Evolutionary conservation across 129 eudicot species (phyloP).

Genomic region (Sambucus nigra): DNA sequence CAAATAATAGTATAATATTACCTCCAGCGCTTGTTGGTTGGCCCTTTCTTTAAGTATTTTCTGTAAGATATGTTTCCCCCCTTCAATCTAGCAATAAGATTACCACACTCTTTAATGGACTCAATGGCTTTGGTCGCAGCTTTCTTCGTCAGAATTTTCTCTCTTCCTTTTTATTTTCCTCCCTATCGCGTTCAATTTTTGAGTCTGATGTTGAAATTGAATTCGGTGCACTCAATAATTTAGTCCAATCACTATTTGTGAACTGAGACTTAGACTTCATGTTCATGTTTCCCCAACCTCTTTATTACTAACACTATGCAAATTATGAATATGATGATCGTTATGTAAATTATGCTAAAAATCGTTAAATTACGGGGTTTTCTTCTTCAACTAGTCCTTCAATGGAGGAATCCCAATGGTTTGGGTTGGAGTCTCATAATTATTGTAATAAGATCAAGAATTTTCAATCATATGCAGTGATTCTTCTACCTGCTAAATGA

Average conservation of each 20-base stretch:
- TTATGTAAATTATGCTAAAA: constrained; percentile 20
- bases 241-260: constrained; percentile 84
- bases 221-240: constrained; percentile 59
- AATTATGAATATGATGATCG: constrained; percentile 14
- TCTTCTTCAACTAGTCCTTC: constrained; percentile 67
- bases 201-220: constrained; percentile 67
- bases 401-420: constrained; percentile 37
- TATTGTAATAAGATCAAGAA: constrained; percentile 31
- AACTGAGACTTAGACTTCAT: constrained; percentile 37
- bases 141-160: constrained; percentile 66
- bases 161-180: constrained; percentile 72
- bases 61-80: constrained; percentile 97
- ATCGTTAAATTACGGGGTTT: constrained; percentile 24
- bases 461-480: constrained; percentile 65
- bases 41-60: constrained; percentile 88
- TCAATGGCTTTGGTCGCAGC: constrained; percentile 88
- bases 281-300: constrained; percentile 14
- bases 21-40: constrained; percentile 89
- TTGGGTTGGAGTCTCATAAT: constrained; percentile 22
- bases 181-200: constrained; percentile 73
- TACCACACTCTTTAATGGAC: constrained; percentile 78
- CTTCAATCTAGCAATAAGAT: constrained; percentile 78
- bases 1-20: constrained; percentile 15
- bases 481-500: constrained; percentile 97
- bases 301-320: constrained; percentile 11